Evolutionary conservation across 1,284 basidiomycete species (phyloP), one percentile per base, ranked within the genome.

Genomic region (Ceratobasidium sp.): DNA sequence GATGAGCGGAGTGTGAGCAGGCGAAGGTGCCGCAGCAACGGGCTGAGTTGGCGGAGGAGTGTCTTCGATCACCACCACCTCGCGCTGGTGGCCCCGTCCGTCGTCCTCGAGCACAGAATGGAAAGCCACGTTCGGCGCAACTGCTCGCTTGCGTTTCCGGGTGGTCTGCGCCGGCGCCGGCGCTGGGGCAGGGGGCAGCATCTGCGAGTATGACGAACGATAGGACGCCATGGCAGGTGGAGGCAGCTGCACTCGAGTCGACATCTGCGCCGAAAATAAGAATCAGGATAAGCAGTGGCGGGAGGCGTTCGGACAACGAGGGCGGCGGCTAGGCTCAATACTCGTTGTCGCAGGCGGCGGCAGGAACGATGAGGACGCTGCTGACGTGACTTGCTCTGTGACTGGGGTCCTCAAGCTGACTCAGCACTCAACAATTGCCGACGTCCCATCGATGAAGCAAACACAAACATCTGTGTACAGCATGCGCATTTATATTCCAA

Each of bases 281-380:
- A n/a, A n/a, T n/a, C n/a, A n/a, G 34, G 21, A 0, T 97, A 97
- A 48, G 98, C 98, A 2, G 95, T 97, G 0, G 97, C 97, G 0
- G 96, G 93, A 0, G 97, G 97, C 79, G 98, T 23, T 1, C 8
- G 36, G 34, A 41, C 39, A 26, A 46, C 43, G 41, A 10, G 34
- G 41, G 16, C 23, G 41, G 30, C n/a, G 2, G 41, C 14, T 52
- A n/a, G n/a, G n/a, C n/a, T n/a, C 5, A 18, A 14, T 2, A 23
- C 46, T 39, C 23, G 30, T 16, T 1, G 50, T n/a, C 23, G 50
- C 50, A 30, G 48, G 64, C 64, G 52, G 64, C 64, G 50, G 64
- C 64, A 55, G 50, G 43, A 50, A 34, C 48, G 53, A 45, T 57
- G 67, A 50, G 26, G 67, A 32, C 60, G 6, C 53, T n/a, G 41